phyloP scores from a whole-genome alignment of 306 rosid species.

The Medicago ruthenica region DNA sequence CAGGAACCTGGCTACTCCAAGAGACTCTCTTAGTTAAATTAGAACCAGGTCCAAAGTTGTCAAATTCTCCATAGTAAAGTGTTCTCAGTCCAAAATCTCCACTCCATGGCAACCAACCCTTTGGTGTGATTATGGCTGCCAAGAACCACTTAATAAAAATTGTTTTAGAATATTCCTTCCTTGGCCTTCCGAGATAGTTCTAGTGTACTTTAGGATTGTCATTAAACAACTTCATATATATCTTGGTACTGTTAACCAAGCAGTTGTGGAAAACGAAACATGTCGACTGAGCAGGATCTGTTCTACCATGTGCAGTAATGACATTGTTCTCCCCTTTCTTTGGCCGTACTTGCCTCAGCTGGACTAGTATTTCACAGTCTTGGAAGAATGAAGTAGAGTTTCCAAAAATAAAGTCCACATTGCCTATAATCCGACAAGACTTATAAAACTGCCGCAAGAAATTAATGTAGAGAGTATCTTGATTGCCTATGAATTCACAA shows the following conservation, averaged over 20 bases:
- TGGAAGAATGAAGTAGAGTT: slow-evolving; percentile 84
- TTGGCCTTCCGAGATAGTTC: slow-evolving; percentile 93
- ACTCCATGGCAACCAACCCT: slow-evolving; percentile 87
- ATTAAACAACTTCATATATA: slow-evolving; percentile 71
- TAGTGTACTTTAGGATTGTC: slow-evolving; percentile 77
- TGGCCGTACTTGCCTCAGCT: slow-evolving; percentile 67
- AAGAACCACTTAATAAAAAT: slow-evolving; percentile 60
- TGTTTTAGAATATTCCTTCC: slow-evolving; percentile 91
- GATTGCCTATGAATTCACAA: slow-evolving; percentile 86
- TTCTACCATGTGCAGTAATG: slow-evolving; percentile 81
- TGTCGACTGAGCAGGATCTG: slow-evolving; percentile 85
- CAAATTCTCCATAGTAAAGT: slow-evolving; percentile 79
- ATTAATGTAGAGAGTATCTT: slow-evolving; percentile 85
- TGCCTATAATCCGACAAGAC: slow-evolving; percentile 76
- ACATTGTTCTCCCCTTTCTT: slow-evolving; percentile 80
- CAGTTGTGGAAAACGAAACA: slow-evolving; percentile 85
- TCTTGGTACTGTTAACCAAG: slow-evolving; percentile 74
- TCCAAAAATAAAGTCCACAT: slow-evolving; percentile 94
- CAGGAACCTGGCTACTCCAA: slow-evolving; percentile 75
- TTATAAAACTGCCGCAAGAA: slow-evolving; percentile 83
- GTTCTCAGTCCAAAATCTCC: slow-evolving; percentile 68
- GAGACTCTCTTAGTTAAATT: slow-evolving; percentile 52
- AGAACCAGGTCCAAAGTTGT: slow-evolving; percentile 70
- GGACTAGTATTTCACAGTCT: slow-evolving; percentile 67
- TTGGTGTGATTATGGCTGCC: slow-evolving; percentile 59